Evolutionary conservation across 2,329 filamentous ascomycete genomes (phyloP), one percentile per base, ranked within the genome.

Genomic region (Clarireedia paspali): DNA sequence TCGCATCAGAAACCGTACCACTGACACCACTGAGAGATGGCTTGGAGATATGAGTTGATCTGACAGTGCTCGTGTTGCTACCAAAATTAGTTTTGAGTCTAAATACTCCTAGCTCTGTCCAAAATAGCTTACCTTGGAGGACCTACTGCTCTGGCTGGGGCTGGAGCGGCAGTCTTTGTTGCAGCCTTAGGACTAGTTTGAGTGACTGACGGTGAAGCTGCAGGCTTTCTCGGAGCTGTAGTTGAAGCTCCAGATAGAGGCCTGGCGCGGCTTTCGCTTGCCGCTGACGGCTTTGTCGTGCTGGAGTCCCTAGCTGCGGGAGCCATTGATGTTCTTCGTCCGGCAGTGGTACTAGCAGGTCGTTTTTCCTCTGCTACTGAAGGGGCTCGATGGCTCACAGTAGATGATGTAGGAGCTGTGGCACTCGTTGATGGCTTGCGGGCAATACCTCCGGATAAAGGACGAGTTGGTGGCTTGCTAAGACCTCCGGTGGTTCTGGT

Each of bases 1-100:
- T 81, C 17, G 76, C 73, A 45, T 81, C 75, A 39, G 76, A 71
- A 2, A 75, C 72, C 6, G 72, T 58, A 26, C 74, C 59, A 24
- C 56, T 17, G 6, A 55, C 26, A 36, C 47, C 47, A 15, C 47
- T 44, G 15, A 55, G 49, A 17, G 72, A 63, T 48, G 74, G 67
- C 57, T 71, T 73, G 5, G 70, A 57, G 14, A 64, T 61, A 12
- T 73, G 65, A 20, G 59, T 44, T 47, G 66, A 58, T 56, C 64
- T 60, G 58, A 69, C 71, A 10, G 70, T 58, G n/a, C 64, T 63
- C 5, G 72, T 66, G 34, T 71, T 70, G 15, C 67, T 64, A 38
- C 66, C 64, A 20, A 6, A 44, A 14, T 57, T 45, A 57, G 50
- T 53, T 47, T 27, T 7, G 9, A 15, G 10, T 12, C 3, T 9